phyloP scores from a whole-genome alignment of 805 yeast species.

The Kuraishia piskuri region DNA sequence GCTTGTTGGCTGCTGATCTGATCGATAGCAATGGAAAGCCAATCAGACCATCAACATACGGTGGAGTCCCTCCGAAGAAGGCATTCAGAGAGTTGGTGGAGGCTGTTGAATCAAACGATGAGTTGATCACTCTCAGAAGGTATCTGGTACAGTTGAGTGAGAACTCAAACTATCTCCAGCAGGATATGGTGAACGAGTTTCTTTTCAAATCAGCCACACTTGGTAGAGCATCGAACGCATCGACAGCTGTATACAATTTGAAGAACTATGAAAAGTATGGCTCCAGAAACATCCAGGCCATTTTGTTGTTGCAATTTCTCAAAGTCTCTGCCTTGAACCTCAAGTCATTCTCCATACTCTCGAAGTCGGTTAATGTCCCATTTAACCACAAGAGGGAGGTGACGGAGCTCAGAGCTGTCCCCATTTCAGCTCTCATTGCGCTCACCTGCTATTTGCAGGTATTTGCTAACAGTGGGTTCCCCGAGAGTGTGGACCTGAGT shows the following conservation, averaged over 20 bases:
- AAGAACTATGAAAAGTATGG: not conserved
- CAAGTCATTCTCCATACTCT: not conserved
- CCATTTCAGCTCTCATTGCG: not conserved
- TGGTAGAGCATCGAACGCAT: constrained; percentile 2
- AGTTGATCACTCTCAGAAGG: constrained; percentile 3
- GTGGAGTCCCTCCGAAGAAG: constrained; percentile 4
- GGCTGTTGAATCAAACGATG: constrained; percentile 5
- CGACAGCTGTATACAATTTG: constrained; percentile 1
- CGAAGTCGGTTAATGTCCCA: not conserved
- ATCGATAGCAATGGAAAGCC: constrained; percentile 9
- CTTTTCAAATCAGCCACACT: constrained; percentile 2
- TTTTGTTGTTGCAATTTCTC: constrained; percentile 1
- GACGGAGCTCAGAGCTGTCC: not conserved
- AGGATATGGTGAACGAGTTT: not conserved
- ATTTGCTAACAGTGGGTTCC: not conserved
- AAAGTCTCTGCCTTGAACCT: not conserved
- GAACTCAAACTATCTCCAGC: constrained; percentile 1
- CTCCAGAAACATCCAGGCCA: not conserved
- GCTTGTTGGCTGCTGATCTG: constrained; percentile 8
- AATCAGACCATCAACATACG: constrained; percentile 4
- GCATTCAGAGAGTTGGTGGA: constrained; percentile 5
- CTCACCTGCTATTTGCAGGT: not conserved
- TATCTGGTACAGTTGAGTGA: not conserved
- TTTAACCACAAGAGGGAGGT: not conserved
- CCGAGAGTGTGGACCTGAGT: not conserved